Evolutionary conservation across 2,329 filamentous ascomycete species (phyloP).

Genomic region (Sporothrix variecibatus): DNA sequence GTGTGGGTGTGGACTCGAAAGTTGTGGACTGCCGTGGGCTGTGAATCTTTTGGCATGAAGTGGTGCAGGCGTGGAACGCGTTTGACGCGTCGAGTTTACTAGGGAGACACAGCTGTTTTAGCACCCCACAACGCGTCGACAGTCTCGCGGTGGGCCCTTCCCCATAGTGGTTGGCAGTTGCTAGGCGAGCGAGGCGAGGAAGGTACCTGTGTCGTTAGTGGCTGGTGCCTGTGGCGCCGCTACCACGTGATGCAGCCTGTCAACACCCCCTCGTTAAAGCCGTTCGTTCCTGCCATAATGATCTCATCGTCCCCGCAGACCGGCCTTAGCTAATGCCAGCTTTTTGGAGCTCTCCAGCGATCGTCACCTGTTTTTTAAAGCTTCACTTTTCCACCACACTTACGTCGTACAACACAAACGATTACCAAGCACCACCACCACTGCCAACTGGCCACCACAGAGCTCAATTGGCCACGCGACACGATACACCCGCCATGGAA

Average conservation of each 20-base stretch:
- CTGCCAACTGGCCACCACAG: not conserved
- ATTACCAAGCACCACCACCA: not conserved
- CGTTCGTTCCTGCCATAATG: not conserved
- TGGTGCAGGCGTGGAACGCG: not conserved
- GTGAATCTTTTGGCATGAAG: not conserved
- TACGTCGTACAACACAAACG: too few relatives aligned
- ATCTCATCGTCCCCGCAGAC: constrained; percentile 16
- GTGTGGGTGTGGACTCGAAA: not conserved
- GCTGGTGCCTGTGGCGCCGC: constrained; percentile 14
- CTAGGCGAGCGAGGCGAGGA: too few relatives aligned
- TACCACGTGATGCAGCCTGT: not conserved
- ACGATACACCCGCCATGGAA: constrained; percentile 4
- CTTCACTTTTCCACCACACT: too few relatives aligned
- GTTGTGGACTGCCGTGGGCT: not conserved
- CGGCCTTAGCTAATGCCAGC: constrained; percentile 1
- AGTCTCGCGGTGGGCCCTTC: constrained; percentile 2
- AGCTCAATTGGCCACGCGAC: not conserved
- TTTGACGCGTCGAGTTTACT: constrained; percentile 24
- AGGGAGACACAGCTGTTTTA: not conserved
- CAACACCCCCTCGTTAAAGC: not conserved
- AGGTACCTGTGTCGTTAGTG: not conserved
- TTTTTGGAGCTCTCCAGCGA: not conserved
- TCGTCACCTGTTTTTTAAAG: not conserved
- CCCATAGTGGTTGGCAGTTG: not conserved
- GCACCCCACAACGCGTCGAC: constrained; percentile 26